A percentile compares a stretch with the other conserved stretches of the same genome.
Evolutionary conservation across 2,329 filamentous ascomycete species (phyloP).

Genomic region (Escovopsis sp.): DNA sequence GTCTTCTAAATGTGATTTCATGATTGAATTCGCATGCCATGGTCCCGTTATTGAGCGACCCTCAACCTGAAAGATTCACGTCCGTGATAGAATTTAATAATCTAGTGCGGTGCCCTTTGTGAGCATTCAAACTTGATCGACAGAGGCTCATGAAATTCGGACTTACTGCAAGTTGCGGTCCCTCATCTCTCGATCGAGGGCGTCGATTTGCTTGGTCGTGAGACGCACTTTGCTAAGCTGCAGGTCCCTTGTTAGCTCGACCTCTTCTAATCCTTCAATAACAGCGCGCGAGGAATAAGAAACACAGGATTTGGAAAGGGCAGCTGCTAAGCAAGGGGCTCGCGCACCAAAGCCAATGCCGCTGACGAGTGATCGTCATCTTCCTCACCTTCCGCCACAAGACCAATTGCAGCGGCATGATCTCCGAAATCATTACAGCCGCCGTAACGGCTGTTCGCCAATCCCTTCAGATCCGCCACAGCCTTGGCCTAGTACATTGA

Average conservation of each 20-base stretch:
- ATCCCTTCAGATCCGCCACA: conserved; percentile 31
- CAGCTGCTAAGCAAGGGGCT: conserved; percentile 31
- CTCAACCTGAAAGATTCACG: conserved; percentile 4
- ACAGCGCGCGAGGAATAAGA: conserved; percentile 8
- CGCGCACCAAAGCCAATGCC: conserved; percentile 53
- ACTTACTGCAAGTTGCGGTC: conserved; percentile 35
- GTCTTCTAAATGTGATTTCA: too few species aligned
- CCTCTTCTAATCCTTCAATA: conserved; percentile 2
- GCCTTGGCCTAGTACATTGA: conserved; percentile 26
- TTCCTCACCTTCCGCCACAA: conserved; percentile 42
- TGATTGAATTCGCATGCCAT: too few species aligned
- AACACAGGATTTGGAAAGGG: conserved; percentile 3
- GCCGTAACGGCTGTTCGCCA: conserved; percentile 41
- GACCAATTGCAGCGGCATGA: conserved; percentile 20
- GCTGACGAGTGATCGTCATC: conserved; percentile 44
- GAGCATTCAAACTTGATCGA: not conserved
- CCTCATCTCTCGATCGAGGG: conserved; percentile 41
- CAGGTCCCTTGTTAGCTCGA: conserved; percentile 9
- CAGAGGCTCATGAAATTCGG: conserved; percentile 10
- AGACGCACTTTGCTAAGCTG: conserved; percentile 31
- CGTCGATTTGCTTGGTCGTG: conserved; percentile 34
- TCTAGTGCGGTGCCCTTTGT: not conserved
- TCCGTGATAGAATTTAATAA: conserved; percentile 8
- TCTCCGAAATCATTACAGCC: conserved; percentile 22
- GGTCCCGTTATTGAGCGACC: not conserved